phyloP scores from a whole-genome alignment of 2,329 filamentous ascomycete species.

The Cladosporium oxysporum region DNA sequence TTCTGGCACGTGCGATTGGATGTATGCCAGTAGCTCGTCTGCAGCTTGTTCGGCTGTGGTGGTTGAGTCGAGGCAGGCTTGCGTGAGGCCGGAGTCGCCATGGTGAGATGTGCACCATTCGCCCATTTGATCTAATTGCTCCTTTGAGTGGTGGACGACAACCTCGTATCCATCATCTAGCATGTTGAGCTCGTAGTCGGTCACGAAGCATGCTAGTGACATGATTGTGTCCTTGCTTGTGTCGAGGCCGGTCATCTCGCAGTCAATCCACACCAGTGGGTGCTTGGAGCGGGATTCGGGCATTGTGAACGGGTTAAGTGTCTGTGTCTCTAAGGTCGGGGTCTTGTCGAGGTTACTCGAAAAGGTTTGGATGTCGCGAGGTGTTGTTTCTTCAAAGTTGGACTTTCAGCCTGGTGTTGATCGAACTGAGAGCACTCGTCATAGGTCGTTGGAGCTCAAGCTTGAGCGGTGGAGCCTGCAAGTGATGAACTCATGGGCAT shows the following conservation, averaged over 20 bases:
- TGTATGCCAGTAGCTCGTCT: constrained; percentile 71
- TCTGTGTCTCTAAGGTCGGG: background rate
- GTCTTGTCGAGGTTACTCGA: background rate
- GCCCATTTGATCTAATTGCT: constrained; percentile 76
- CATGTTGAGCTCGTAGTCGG: constrained; percentile 73
- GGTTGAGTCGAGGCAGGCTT: constrained; percentile 70
- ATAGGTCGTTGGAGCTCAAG: background rate
- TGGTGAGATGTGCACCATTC: constrained; percentile 88
- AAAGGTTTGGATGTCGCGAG: background rate
- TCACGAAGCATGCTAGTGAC: constrained; percentile 90
- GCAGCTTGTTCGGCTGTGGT: constrained; percentile 74
- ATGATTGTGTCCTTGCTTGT: constrained; percentile 79
- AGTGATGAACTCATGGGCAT: background rate
- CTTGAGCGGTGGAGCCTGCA: background rate
- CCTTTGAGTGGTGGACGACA: constrained; percentile 71
- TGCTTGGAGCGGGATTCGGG: constrained; percentile 56
- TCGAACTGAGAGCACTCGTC: background rate
- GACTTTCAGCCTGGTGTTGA: background rate
- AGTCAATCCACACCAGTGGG: constrained; percentile 85
- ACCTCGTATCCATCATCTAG: constrained; percentile 81
- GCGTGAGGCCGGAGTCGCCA: constrained; percentile 75
- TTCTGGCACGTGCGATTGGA: constrained; percentile 69
- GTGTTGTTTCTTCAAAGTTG: background rate
- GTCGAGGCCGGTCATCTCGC: constrained; percentile 90
- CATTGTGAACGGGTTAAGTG: constrained; percentile 33